Evolutionary conservation across 73 alveolate species (phyloP), one percentile per base, ranked within the genome.

Genomic region (Stentor coeruleus): DNA sequence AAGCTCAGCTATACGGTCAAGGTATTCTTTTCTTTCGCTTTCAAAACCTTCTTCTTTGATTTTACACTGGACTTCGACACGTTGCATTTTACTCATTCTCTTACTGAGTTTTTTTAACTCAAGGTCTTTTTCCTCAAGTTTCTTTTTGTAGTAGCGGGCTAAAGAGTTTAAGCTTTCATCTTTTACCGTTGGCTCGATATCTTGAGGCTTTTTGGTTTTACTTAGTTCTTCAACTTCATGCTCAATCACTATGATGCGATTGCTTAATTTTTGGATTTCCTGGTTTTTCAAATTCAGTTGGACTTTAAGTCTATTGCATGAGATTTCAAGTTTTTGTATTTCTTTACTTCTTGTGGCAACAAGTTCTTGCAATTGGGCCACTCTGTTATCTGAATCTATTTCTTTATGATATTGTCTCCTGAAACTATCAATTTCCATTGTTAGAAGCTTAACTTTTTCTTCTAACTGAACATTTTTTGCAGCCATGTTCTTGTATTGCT

Each of bases 41-140:
- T 87, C 92, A 39, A 87, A 87, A 40, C 89, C 92, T 28, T 87
- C 86, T 58, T 87, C 92, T 59, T 87, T 87, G 49, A 87, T 87
- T 57, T 76, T 77, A 20, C 85, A 42, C 58, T 87, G 81, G 66
- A 82, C 82, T 74, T 87, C 92, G 38, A 82, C n/a, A 11, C 75
- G 81, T 3, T 87, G 74, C 49, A 87, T 82, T 83, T 83, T 87
- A 39, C 86, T 82, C 14, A 82, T 77, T 20, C 81, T 82, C 39
- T 81, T 87, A 33, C 81, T 81, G 20, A 81, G 66, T 74, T 77
- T 73, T 38, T 83, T 87, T 14, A 87, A 60, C 55, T 87, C 92
- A 58, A 57, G 66, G 15, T 87, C 92, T 37, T 87, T 87, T 49
- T 41, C 86, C 38, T 87, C 92, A 11, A 83, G 66, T 55, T 83